phyloP scores from a whole-genome alignment of 306 rosid genomes.

The Quercus gilva region DNA sequence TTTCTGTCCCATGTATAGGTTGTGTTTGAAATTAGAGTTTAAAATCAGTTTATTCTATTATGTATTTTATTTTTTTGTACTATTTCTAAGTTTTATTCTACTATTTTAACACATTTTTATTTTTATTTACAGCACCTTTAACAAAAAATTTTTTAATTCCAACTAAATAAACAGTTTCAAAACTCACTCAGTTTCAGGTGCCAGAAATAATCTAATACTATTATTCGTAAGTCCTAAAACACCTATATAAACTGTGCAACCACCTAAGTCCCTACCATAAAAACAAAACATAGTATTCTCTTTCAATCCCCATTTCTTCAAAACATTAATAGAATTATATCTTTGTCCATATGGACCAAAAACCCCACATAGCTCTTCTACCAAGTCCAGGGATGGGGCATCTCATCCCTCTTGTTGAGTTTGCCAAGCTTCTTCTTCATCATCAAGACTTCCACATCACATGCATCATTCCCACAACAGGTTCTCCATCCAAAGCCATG shows the following conservation, averaged over 20 bases:
- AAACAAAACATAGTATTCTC: neutral
- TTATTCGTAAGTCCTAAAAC: constrained; percentile 7
- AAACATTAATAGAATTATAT: neutral
- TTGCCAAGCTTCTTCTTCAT: constrained; percentile 28
- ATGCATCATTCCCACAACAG: constrained; percentile 42
- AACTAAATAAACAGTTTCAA: no score
- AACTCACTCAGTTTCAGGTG: constrained; percentile 1
- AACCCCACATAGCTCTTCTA: constrained; percentile 23
- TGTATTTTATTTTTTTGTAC: no score
- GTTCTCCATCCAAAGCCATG: constrained; percentile 22
- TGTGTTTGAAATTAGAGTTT: no score
- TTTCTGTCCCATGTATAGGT: no score
- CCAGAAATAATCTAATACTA: constrained; percentile 31
- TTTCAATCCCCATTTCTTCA: neutral
- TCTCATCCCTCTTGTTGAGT: constrained; percentile 34
- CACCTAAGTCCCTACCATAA: no score
- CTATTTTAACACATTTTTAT: no score
- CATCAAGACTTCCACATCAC: constrained; percentile 32
- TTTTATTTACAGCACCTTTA: no score
- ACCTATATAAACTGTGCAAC: no score
- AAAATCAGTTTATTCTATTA: no score
- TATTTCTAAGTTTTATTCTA: no score
- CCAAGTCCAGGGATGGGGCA: constrained; percentile 39
- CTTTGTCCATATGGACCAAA: constrained; percentile 11
- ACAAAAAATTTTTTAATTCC: no score